A percentile compares a stretch with the other conserved stretches of the same genome.
phyloP scores from a whole-genome alignment of 306 rosid species.

The Medicago lupulina region DNA sequence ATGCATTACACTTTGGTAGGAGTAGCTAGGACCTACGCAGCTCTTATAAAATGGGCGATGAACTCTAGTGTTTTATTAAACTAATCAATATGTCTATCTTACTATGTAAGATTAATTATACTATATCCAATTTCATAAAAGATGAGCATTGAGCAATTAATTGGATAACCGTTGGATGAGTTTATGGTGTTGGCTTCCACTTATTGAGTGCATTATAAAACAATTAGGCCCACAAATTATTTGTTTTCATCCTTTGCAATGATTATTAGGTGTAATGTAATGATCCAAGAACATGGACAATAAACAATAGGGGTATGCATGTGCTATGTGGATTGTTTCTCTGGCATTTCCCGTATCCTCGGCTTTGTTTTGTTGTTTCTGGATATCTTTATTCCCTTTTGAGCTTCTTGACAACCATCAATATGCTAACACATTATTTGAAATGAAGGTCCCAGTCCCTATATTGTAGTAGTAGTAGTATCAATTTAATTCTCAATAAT shows the following conservation, averaged over 20 bases:
- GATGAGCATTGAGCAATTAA: background rate
- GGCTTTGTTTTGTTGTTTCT: slow-evolving; percentile 52
- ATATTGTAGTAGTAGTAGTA: background rate
- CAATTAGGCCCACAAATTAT: slow-evolving; percentile 42
- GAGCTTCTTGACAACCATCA: slow-evolving; percentile 3
- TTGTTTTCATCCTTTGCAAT: slow-evolving; percentile 75
- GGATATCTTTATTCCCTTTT: slow-evolving; percentile 44
- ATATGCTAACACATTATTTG: background rate
- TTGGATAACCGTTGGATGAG: slow-evolving; percentile 13
- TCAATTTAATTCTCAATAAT: slow-evolving; percentile 39
- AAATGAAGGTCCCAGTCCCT: background rate
- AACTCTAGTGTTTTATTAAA: background rate
- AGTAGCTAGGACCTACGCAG: background rate
- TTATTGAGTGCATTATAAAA: slow-evolving; percentile 14
- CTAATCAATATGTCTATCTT: background rate
- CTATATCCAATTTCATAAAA: background rate
- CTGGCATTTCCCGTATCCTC: slow-evolving; percentile 60
- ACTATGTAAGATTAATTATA: background rate
- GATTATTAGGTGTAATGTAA: slow-evolving; percentile 51
- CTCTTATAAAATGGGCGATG: background rate
- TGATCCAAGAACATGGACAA: slow-evolving; percentile 58
- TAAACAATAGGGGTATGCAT: slow-evolving; percentile 57
- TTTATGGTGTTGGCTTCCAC: slow-evolving; percentile 22
- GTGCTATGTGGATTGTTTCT: slow-evolving; percentile 68
- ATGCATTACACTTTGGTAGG: background rate